A percentile compares a stretch with the other conserved stretches of the same genome.
phyloP scores from a whole-genome alignment of 2,329 filamentous ascomycete genomes.

The Gaeumannomyces tritici region DNA sequence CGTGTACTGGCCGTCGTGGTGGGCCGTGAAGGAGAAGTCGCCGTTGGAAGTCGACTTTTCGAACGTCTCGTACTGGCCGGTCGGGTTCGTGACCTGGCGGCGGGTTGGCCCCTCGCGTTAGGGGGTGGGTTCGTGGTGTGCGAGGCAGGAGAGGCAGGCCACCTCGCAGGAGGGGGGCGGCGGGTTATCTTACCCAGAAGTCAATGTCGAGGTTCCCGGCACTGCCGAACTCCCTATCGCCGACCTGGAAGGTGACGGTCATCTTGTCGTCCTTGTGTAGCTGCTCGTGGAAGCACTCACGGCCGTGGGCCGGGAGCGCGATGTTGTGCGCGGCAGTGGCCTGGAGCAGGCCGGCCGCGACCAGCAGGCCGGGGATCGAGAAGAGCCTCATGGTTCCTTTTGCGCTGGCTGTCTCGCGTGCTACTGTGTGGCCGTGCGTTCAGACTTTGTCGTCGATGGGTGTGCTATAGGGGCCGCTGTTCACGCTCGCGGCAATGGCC shows the following conservation, averaged over 20 bases:
- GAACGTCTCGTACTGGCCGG: constrained; percentile 65
- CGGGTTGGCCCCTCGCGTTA: background rate
- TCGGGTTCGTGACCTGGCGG: constrained; percentile 66
- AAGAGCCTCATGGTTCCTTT: constrained; percentile 29
- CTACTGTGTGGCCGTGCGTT: background rate
- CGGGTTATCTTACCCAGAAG: constrained; percentile 69
- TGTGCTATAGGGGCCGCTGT: no score
- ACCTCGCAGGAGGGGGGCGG: no score
- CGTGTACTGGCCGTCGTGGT: constrained; percentile 75
- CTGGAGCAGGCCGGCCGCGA: constrained; percentile 44
- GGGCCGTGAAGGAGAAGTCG: constrained; percentile 84
- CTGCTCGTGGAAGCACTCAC: constrained; percentile 95
- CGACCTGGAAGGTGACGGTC: constrained; percentile 97
- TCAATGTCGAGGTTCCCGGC: constrained; percentile 94
- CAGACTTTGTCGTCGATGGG: no score
- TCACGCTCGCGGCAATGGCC: no score
- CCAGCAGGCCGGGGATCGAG: constrained; percentile 26
- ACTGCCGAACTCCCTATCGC: constrained; percentile 89
- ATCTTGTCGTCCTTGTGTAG: constrained; percentile 93
- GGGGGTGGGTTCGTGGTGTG: no score
- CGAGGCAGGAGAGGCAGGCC: no score
- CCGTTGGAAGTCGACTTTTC: constrained; percentile 77
- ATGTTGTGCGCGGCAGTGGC: constrained; percentile 84
- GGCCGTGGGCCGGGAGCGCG: constrained; percentile 81
- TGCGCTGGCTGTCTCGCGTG: background rate